These are phyloP conservation scores for Baudoinia panamericana DNA, from an alignment of 495 filamentous ascomycete genomes.

Conservation along the genomic window DNA sequence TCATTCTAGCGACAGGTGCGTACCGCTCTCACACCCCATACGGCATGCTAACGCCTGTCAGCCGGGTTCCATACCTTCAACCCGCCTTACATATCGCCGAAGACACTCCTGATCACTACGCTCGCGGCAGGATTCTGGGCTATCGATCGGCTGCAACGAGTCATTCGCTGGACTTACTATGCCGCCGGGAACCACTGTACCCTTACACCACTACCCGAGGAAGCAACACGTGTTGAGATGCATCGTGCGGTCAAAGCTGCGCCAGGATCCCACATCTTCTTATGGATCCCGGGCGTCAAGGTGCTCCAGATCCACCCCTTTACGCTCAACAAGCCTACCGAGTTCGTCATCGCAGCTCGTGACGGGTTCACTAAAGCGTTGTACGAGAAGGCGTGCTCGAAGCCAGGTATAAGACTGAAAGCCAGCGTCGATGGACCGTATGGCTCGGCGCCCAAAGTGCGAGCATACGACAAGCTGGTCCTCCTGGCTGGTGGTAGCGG, in stretches of 20 bases:
- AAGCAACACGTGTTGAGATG: conserved; percentile 43
- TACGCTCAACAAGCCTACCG: conserved; percentile 25
- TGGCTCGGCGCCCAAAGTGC: background rate
- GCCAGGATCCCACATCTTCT: conserved; percentile 48
- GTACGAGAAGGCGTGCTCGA: background rate
- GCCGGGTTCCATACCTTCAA: background rate
- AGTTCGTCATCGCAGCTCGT: background rate
- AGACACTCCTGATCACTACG: conserved; percentile 34
- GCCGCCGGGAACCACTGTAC: conserved; percentile 42
- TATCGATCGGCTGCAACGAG: conserved; percentile 39
- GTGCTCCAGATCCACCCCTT: conserved; percentile 48
- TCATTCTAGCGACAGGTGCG: conserved; percentile 30
- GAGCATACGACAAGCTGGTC: background rate
- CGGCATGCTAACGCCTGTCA: background rate
- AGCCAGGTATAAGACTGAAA: background rate
- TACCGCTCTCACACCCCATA: conserved; percentile 38
- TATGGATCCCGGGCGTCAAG: conserved; percentile 47
- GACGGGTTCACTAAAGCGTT: background rate
- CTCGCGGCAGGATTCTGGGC: conserved; percentile 35
- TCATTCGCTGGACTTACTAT: conserved; percentile 35
- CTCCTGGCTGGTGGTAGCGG: background rate
- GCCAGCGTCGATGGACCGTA: background rate
- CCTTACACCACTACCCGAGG: conserved; percentile 41
- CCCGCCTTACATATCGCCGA: conserved; percentile 26
- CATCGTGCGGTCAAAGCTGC: conserved; percentile 33